A percentile compares a stretch with the other conserved stretches of the same genome.
Evolutionary conservation across 495 filamentous ascomycete genomes (phyloP).

Genomic region (Hypoxylon lienhwacheense): DNA sequence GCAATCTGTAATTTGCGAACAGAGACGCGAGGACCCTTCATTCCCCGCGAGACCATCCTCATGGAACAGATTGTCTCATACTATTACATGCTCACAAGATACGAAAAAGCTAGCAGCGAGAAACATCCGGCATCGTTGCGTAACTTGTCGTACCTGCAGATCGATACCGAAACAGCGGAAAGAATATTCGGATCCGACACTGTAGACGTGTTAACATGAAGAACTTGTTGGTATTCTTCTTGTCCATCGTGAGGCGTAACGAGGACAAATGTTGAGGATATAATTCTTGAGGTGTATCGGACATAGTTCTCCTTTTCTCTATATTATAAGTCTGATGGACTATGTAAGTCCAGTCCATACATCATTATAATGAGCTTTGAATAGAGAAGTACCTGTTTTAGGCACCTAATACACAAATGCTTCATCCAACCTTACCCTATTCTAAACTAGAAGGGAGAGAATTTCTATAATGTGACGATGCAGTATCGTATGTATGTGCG

Average conservation of each 20-base stretch:
- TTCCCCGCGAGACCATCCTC: constrained; percentile 31
- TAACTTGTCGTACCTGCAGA: constrained; percentile 19
- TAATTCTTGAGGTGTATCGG: too few relatives aligned
- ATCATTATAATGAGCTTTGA: too few relatives aligned
- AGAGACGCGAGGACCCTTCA: constrained; percentile 29
- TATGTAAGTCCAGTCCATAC: too few relatives aligned
- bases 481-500: too few relatives aligned
- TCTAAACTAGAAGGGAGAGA: too few relatives aligned
- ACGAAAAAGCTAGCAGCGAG: constrained; percentile 16
- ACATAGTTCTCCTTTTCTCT: too few relatives aligned
- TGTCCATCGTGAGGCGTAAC: constrained; percentile 7
- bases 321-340: too few relatives aligned
- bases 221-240: constrained; percentile 1
- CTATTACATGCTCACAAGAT: constrained; percentile 16
- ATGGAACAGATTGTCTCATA: constrained; percentile 36
- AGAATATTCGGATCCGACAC: constrained; percentile 10
- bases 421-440: too few relatives aligned
- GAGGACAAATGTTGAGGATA: too few relatives aligned
- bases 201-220: constrained; percentile 4
- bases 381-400: too few relatives aligned
- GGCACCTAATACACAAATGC: too few relatives aligned
- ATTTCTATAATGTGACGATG: too few relatives aligned
- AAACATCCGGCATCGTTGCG: constrained; percentile 29
- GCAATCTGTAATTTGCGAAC: not conserved
- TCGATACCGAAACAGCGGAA: constrained; percentile 2